Conservation (phyloP, 768 basidiomycete genomes). For the Mycena crocata region DNA sequence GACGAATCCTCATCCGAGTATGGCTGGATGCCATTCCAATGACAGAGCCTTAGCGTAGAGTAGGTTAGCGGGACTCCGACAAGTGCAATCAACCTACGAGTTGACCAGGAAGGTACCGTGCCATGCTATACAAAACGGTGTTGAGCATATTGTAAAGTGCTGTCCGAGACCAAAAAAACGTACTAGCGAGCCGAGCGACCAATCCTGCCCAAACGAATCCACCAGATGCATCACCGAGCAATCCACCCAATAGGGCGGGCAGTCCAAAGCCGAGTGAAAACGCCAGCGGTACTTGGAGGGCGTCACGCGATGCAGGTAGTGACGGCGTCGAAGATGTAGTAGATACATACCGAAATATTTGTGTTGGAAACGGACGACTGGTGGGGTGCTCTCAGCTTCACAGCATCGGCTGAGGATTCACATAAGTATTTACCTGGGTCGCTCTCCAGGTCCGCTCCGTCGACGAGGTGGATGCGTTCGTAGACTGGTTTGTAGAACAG, state of each 20-base stretch:
- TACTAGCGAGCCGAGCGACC: constrained; percentile 69
- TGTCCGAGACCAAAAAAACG: constrained; percentile 41
- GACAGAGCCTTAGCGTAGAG: constrained; percentile 65
- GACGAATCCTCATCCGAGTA: constrained; percentile 86
- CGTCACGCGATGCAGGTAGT: neutral
- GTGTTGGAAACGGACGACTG: constrained; percentile 79
- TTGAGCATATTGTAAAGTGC: neutral
- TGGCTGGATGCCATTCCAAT: constrained; percentile 83
- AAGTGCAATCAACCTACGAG: constrained; percentile 57
- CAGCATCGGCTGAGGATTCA: neutral
- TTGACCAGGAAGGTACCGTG: constrained; percentile 79
- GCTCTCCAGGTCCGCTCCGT: constrained; percentile 71
- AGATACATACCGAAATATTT: constrained; percentile 58
- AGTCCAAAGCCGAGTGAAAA: constrained; percentile 67
- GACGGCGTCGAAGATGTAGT: neutral
- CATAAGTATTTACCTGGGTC: constrained; percentile 66
- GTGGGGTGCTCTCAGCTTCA: too few species aligned
- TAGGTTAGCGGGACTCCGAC: neutral
- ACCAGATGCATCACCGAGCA: constrained; percentile 71
- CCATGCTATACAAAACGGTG: constrained; percentile 58
- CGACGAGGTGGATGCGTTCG: constrained; percentile 68
- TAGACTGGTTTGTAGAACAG: constrained; percentile 83
- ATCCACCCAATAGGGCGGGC: constrained; percentile 63
- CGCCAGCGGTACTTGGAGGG: constrained; percentile 64
- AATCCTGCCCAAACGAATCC: constrained; percentile 78